phyloP scores from a whole-genome alignment of 2,329 filamentous ascomycete genomes.

The Acrodontium crateriforme region DNA sequence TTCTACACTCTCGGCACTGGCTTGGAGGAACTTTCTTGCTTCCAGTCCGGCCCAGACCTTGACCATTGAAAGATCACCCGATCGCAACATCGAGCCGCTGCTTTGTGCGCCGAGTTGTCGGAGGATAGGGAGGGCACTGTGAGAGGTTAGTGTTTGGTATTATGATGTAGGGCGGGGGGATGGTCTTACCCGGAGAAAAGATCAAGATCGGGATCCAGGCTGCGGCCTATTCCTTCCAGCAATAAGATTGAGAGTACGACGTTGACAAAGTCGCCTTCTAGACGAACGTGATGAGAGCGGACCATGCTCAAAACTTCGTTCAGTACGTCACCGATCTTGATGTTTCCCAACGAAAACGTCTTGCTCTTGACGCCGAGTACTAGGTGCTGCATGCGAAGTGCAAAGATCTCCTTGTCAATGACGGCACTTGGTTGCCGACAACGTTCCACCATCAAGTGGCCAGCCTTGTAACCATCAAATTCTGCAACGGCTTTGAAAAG shows the following conservation, averaged over 20 bases:
- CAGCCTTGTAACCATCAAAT: constrained; percentile 92
- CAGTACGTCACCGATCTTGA: constrained; percentile 91
- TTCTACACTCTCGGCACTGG: constrained; percentile 80
- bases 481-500: constrained; percentile 92
- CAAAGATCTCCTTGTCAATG: constrained; percentile 78
- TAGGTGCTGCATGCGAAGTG: constrained; percentile 91
- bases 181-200: constrained; percentile 55
- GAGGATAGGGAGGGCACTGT: constrained; percentile 76
- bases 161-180: background rate
- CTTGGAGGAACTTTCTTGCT: constrained; percentile 75
- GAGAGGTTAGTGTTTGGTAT: constrained; percentile 15
- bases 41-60: constrained; percentile 86
- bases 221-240: constrained; percentile 84
- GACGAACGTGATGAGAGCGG: constrained; percentile 73
- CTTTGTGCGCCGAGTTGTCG: constrained; percentile 72
- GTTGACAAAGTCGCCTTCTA: constrained; percentile 97
- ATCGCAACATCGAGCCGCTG: constrained; percentile 40
- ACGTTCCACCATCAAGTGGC: constrained; percentile 88
- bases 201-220: constrained; percentile 73
- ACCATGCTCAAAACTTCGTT: constrained; percentile 89
- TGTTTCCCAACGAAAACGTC: constrained; percentile 81
- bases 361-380: constrained; percentile 80
- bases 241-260: constrained; percentile 91
- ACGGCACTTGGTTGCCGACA: constrained; percentile 88
- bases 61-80: constrained; percentile 52